These are phyloP conservation scores for Volvariella volvacea DNA, from an alignment of 1,284 basidiomycete genomes.

Conservation along the genomic window DNA sequence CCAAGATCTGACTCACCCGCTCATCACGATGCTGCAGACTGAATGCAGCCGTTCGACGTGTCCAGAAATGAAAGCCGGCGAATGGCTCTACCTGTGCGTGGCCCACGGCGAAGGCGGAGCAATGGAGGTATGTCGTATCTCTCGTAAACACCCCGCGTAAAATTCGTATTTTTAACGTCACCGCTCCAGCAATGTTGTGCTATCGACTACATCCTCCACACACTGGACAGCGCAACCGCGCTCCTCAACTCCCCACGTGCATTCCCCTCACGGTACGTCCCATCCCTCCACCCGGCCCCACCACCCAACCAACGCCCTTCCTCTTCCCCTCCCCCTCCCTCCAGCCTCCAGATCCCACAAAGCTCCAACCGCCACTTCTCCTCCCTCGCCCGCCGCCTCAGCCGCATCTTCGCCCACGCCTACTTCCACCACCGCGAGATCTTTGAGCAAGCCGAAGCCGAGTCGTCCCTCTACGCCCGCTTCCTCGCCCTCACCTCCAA, in stretches of 20 bases:
- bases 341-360: slow-evolving; percentile 71
- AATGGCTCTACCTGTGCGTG: slow-evolving; percentile 95
- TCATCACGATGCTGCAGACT: slow-evolving; percentile 81
- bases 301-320: neutral
- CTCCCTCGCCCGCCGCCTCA: slow-evolving; percentile 81
- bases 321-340: no score
- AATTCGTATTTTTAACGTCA: neutral
- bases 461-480: slow-evolving; percentile 86
- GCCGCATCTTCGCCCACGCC: slow-evolving; percentile 93
- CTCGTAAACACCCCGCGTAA: neutral
- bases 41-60: slow-evolving; percentile 82
- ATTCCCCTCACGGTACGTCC: slow-evolving; percentile 78
- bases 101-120: slow-evolving; percentile 79
- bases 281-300: neutral
- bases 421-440: slow-evolving; percentile 91
- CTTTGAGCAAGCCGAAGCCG: slow-evolving; percentile 86
- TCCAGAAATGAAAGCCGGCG: slow-evolving; percentile 95
- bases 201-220: slow-evolving; percentile 96
- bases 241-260: slow-evolving; percentile 88
- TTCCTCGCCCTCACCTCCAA: slow-evolving; percentile 80
- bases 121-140: slow-evolving; percentile 52
- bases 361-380: slow-evolving; percentile 84
- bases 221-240: slow-evolving; percentile 88
- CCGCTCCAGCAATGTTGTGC: slow-evolving; percentile 80
- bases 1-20: slow-evolving; percentile 85